These are phyloP conservation scores for Saccharomyces hybrid DNA, from an alignment of 1,139 yeast species.

Conservation along the genomic window DNA sequence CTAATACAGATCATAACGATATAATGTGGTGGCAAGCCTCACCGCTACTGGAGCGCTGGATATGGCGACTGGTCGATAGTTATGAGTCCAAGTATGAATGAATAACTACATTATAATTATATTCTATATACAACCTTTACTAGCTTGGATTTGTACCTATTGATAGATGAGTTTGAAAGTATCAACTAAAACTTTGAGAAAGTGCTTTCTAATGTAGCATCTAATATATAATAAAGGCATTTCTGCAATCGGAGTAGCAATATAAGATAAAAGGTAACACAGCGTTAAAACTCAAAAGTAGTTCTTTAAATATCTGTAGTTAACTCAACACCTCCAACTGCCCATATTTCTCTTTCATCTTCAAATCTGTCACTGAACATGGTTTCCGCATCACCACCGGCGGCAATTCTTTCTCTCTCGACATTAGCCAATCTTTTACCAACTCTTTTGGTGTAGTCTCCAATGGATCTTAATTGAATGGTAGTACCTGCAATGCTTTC, in stretches of 20 bases:
- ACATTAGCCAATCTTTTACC: constrained; percentile 74
- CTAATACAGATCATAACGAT: background rate
- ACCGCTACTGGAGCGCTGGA: background rate
- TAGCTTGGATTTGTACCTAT: constrained; percentile 6
- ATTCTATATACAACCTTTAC: too few relatives aligned
- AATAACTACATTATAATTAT: too few relatives aligned
- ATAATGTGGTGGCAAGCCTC: constrained; percentile 1
- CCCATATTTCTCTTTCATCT: constrained; percentile 83
- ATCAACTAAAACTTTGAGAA: too few relatives aligned
- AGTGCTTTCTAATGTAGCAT: too few relatives aligned
- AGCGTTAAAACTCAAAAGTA: too few relatives aligned
- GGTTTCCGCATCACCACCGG: constrained; percentile 86
- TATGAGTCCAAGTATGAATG: background rate
- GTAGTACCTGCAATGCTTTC: constrained; percentile 34
- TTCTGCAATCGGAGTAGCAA: too few relatives aligned
- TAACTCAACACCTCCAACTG: constrained; percentile 63
- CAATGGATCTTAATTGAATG: constrained; percentile 63
- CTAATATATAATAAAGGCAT: too few relatives aligned
- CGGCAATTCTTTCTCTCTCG: constrained; percentile 77
- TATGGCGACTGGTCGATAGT: background rate
- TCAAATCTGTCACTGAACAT: constrained; percentile 79
- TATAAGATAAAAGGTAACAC: too few relatives aligned
- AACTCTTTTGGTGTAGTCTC: constrained; percentile 84
- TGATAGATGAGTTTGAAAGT: constrained; percentile 1
- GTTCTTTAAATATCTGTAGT: constrained; percentile 4